Conservation (phyloP, 345 rosid genomes). For the Euphorbia peplus region DNA sequence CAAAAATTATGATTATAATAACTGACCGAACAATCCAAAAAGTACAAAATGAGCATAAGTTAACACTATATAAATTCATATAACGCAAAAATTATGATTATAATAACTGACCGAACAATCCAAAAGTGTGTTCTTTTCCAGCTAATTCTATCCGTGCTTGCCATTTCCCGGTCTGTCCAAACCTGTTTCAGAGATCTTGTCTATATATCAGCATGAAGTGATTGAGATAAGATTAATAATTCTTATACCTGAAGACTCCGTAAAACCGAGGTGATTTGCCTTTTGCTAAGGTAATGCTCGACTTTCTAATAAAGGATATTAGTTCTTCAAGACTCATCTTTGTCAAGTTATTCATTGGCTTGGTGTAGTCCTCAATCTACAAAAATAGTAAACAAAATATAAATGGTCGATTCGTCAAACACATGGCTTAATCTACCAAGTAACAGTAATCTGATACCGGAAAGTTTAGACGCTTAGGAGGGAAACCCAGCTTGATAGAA, state of each 20-base stretch:
- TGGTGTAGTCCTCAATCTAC: not conserved
- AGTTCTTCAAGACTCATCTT: not conserved
- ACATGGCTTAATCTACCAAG: no score
- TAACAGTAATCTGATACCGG: slow-evolving; percentile 12
- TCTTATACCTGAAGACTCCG: slow-evolving; percentile 2
- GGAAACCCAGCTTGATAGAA: slow-evolving; percentile 17
- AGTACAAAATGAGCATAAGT: no score
- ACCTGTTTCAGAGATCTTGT: not conserved
- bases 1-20: not conserved
- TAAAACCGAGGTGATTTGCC: not conserved
- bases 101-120: not conserved
- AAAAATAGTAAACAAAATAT: no score
- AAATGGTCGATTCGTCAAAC: no score
- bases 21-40: not conserved
- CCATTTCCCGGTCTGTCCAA: not conserved
- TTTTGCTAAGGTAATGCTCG: not conserved
- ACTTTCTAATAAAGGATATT: not conserved
- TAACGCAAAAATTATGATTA: not conserved
- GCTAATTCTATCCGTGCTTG: not conserved
- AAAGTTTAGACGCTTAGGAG: slow-evolving; percentile 10
- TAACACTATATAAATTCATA: no score
- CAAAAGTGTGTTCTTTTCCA: not conserved
- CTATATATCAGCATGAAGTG: not conserved
- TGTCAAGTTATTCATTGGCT: not conserved
- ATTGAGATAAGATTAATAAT: not conserved